Evolutionary conservation across 768 basidiomycete genomes (phyloP).

Genomic region (Epithele typhae): DNA sequence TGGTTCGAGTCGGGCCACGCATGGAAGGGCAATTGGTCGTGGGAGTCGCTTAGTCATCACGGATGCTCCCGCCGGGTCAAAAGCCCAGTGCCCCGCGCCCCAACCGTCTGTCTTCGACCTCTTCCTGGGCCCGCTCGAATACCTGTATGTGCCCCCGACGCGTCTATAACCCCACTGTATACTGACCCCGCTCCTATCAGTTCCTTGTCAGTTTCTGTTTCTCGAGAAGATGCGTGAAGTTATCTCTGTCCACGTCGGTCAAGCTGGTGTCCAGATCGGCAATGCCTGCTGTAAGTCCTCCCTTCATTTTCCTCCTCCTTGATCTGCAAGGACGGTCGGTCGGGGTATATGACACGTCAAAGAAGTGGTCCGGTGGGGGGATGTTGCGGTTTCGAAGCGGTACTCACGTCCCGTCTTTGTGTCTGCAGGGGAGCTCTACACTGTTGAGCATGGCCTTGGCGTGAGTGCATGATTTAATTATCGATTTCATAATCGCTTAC

Average conservation of each 20-base stretch:
- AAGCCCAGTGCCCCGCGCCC: slow-evolving; percentile 34
- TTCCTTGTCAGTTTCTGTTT: slow-evolving; percentile 18
- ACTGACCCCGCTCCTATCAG: slow-evolving; percentile 4
- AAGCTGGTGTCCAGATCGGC: slow-evolving; percentile 97
- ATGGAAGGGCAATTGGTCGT: slow-evolving; percentile 5
- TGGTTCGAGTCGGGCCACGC: slow-evolving; percentile 13
- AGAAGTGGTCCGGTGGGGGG: too few relatives aligned
- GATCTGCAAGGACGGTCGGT: neutral
- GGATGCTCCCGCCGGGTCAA: slow-evolving; percentile 27
- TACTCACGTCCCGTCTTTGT: neutral
- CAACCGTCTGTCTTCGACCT: slow-evolving; percentile 27
- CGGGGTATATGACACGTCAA: slow-evolving; percentile 15
- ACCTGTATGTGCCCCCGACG: slow-evolving; percentile 18
- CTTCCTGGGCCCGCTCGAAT: slow-evolving; percentile 21
- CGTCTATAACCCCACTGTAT: neutral
- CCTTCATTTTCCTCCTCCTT: slow-evolving; percentile 1
- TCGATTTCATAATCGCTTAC: too few relatives aligned
- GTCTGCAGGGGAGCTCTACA: slow-evolving; percentile 93
- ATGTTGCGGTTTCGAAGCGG: too few relatives aligned
- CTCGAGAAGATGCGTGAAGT: slow-evolving; percentile 79
- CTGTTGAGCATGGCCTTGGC: slow-evolving; percentile 95
- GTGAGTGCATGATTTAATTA: slow-evolving; percentile 56
- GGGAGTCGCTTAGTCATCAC: slow-evolving; percentile 24
- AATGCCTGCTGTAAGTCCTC: slow-evolving; percentile 92
- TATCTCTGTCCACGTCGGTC: slow-evolving; percentile 97